These are phyloP conservation scores for Vitis vinifera DNA, from an alignment of 164 flowering plant genomes.

Conservation along the genomic window DNA sequence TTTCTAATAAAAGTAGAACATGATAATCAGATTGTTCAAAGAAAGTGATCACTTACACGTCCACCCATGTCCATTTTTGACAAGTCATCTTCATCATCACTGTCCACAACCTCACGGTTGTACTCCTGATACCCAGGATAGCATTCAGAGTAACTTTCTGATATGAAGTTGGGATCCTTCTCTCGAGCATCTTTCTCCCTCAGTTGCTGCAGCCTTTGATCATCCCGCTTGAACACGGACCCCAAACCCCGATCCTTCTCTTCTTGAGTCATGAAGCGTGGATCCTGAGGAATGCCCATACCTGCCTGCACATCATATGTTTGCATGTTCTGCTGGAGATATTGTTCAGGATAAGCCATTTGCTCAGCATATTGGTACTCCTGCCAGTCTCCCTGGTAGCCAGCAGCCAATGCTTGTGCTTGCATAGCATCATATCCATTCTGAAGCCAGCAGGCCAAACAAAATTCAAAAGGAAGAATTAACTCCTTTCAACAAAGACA, in stretches of 20 bases:
- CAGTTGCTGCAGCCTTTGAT: slow-evolving; percentile 86
- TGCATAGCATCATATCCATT: slow-evolving; percentile 77
- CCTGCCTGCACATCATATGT: slow-evolving; percentile 61
- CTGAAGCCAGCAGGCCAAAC: slow-evolving; percentile 38
- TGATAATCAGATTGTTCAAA: no score
- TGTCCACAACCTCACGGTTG: slow-evolving; percentile 89
- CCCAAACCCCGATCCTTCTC: slow-evolving; percentile 98
- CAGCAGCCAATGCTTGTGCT: slow-evolving; percentile 65
- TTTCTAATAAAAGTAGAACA: no score
- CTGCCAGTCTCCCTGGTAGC: slow-evolving; percentile 87
- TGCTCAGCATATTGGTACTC: slow-evolving; percentile 88
- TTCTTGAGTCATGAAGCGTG: slow-evolving; percentile 91
- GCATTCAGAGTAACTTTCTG: slow-evolving; percentile 98
- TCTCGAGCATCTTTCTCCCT: slow-evolving; percentile 97
- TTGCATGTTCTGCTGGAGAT: slow-evolving; percentile 64
- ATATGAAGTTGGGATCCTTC: slow-evolving; percentile 95
- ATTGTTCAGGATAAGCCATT: slow-evolving; percentile 81
- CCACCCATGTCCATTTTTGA: slow-evolving; percentile 99
- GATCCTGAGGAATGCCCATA: slow-evolving; percentile 52
- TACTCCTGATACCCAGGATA: slow-evolving; percentile 98
- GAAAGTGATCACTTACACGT: slow-evolving; percentile 48
- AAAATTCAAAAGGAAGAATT: neutral
- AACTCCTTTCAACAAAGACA: neutral
- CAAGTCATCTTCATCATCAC: slow-evolving; percentile 94
- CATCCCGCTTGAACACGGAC: slow-evolving; percentile 98